These are phyloP conservation scores for Fusarium sp. DNA, from an alignment of 2,329 filamentous ascomycete genomes.

Conservation along the genomic window DNA sequence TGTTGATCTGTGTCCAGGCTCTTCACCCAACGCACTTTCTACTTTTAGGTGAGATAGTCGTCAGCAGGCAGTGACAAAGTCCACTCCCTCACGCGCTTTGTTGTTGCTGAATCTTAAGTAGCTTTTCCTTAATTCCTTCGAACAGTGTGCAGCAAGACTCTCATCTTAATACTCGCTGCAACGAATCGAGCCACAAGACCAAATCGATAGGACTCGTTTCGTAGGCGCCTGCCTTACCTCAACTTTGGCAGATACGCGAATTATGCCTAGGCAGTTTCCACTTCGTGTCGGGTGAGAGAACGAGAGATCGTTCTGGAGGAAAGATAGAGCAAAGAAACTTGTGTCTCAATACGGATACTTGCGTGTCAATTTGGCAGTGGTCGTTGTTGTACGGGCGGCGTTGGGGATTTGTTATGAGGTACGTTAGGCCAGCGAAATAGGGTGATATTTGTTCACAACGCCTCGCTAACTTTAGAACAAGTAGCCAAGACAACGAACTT, in stretches of 20 bases:
- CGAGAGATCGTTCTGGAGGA: neutral
- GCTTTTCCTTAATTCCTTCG: slow-evolving; percentile 7
- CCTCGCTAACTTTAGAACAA: slow-evolving; percentile 1
- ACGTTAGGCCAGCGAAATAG: neutral
- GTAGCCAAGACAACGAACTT: neutral
- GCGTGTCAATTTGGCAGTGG: neutral
- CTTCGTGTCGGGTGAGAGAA: neutral
- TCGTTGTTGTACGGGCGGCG: neutral
- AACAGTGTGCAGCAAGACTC: neutral
- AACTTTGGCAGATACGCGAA: neutral
- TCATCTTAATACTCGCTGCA: neutral
- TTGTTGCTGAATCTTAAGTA: neutral
- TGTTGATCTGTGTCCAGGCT: slow-evolving; percentile 11
- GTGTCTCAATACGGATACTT: neutral
- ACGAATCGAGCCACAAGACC: slow-evolving; percentile 10
- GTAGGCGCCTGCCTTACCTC: slow-evolving; percentile 9
- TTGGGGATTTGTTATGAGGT: neutral
- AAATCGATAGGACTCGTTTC: slow-evolving; percentile 1
- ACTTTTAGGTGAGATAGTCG: neutral
- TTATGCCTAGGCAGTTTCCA: neutral
- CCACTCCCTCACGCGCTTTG: slow-evolving; percentile 9
- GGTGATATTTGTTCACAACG: slow-evolving; percentile 19
- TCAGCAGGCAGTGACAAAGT: slow-evolving; percentile 25
- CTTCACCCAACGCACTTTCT: slow-evolving; percentile 6
- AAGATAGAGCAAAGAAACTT: neutral